These are phyloP conservation scores for Coemansia sp. DNA, from an alignment of 192 early-diverging fungal species.

Conservation along the genomic window DNA sequence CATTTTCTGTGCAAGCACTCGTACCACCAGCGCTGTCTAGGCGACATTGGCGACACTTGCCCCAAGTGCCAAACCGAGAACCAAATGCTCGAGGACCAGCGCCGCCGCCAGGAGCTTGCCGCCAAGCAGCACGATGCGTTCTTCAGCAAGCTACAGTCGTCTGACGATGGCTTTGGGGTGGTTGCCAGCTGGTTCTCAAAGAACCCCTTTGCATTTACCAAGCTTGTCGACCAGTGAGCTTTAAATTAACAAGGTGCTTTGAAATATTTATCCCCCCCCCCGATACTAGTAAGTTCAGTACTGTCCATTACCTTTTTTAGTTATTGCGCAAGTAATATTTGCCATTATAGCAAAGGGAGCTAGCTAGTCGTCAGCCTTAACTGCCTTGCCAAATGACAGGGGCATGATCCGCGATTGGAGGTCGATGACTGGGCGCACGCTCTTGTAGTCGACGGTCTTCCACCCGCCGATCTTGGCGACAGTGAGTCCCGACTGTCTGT, in stretches of 20 bases:
- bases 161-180: slow-evolving; percentile 81
- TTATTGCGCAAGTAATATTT: no score
- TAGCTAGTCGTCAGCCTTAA: slow-evolving; percentile 11
- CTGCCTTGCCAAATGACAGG: slow-evolving; percentile 43
- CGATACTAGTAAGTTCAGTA: no score
- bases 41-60: slow-evolving; percentile 55
- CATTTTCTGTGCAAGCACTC: slow-evolving; percentile 96
- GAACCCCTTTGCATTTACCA: slow-evolving; percentile 63
- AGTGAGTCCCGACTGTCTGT: slow-evolving; percentile 29
- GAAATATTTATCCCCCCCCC: no score
- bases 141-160: slow-evolving; percentile 66
- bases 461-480: slow-evolving; percentile 26
- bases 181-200: slow-evolving; percentile 91
- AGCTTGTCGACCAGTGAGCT: slow-evolving; percentile 36
- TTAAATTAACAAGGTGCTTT: no score
- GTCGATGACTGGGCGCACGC: slow-evolving; percentile 31
- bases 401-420: slow-evolving; percentile 41
- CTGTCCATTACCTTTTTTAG: no score
- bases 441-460: slow-evolving; percentile 35
- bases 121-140: slow-evolving; percentile 80
- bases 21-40: slow-evolving; percentile 84
- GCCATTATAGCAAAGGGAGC: not conserved
- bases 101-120: slow-evolving; percentile 71
- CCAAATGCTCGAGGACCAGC: slow-evolving; percentile 76
- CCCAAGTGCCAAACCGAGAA: slow-evolving; percentile 85